A percentile compares a stretch with the other conserved stretches of the same genome.
These are phyloP conservation scores for Kazachstania psychrophila DNA, from an alignment of 805 yeast genomes.

Conservation along the genomic window DNA sequence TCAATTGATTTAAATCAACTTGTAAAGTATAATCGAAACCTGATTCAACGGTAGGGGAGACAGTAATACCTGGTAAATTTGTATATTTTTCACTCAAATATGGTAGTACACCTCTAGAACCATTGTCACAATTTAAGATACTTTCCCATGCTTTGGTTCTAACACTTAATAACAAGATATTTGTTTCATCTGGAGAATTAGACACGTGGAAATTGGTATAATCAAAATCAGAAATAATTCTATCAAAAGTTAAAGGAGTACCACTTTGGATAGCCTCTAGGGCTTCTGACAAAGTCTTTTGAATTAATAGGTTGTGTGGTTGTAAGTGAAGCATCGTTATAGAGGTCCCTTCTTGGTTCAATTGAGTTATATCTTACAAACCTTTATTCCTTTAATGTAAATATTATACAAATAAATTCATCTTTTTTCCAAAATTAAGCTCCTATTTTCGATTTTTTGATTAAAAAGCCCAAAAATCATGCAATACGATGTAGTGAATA, in stretches of 20 bases:
- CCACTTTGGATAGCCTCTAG: slow-evolving; percentile 22
- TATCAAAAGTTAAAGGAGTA: slow-evolving; percentile 46
- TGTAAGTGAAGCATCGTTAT: slow-evolving; percentile 74
- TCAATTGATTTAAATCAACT: slow-evolving; percentile 53
- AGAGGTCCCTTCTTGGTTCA: background rate
- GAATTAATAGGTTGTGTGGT: slow-evolving; percentile 71
- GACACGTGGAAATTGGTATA: slow-evolving; percentile 90
- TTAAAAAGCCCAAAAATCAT: too few species aligned
- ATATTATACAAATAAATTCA: too few species aligned
- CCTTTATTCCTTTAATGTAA: too few species aligned
- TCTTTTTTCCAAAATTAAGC: too few species aligned
- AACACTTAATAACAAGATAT: slow-evolving; percentile 27
- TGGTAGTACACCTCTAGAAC: slow-evolving; percentile 11
- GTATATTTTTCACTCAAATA: slow-evolving; percentile 18
- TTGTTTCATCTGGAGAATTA: slow-evolving; percentile 49
- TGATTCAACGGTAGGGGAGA: slow-evolving; percentile 37
- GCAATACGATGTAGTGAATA: too few species aligned
- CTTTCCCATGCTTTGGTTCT: slow-evolving; percentile 29
- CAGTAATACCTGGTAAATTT: slow-evolving; percentile 17
- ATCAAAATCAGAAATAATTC: slow-evolving; percentile 90
- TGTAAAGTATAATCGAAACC: slow-evolving; percentile 77
- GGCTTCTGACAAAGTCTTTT: slow-evolving; percentile 68
- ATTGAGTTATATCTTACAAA: too few species aligned
- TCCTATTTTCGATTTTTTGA: too few species aligned
- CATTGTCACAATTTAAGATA: slow-evolving; percentile 13